Percentiles rank a stretch among this genome's conserved stretches.
These are phyloP conservation scores for Zygotorulaspora danielsina DNA, from an alignment of 805 yeast genomes.

Conservation along the genomic window DNA sequence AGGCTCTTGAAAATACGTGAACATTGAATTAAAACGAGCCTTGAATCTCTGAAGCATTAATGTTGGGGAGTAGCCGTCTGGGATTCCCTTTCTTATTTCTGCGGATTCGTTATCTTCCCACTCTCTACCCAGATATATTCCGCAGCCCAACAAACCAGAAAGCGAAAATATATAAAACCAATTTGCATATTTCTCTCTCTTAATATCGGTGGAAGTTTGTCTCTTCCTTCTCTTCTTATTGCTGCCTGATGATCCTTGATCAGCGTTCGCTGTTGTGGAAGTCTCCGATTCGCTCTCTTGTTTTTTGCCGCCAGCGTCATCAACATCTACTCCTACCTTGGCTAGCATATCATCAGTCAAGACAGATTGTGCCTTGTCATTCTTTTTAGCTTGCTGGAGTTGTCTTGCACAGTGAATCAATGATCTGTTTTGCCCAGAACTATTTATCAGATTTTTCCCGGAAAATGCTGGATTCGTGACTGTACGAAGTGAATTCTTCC, in stretches of 20 bases:
- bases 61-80: slow-evolving; percentile 63
- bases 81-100: slow-evolving; percentile 49
- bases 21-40: slow-evolving; percentile 68
- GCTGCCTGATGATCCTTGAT: slow-evolving; percentile 14
- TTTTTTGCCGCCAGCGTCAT: slow-evolving; percentile 28
- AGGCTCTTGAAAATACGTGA: slow-evolving; percentile 87
- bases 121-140: slow-evolving; percentile 69
- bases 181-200: slow-evolving; percentile 78
- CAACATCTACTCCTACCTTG: slow-evolving; percentile 75
- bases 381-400: slow-evolving; percentile 12
- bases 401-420: slow-evolving; percentile 4
- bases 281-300: slow-evolving; percentile 19
- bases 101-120: slow-evolving; percentile 78
- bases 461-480: background rate
- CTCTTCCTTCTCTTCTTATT: slow-evolving; percentile 46
- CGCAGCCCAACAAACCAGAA: slow-evolving; percentile 48
- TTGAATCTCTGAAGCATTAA: slow-evolving; percentile 64
- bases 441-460: background rate
- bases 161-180: slow-evolving; percentile 58
- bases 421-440: slow-evolving; percentile 3
- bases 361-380: slow-evolving; percentile 44
- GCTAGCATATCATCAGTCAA: slow-evolving; percentile 77
- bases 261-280: slow-evolving; percentile 14
- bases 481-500: background rate
- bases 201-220: slow-evolving; percentile 70